A percentile compares a stretch with the other conserved stretches of the same genome.
Conservation (phyloP, 225 moss, liverwort and hornwort genomes). For the Ulota crispa region DNA sequence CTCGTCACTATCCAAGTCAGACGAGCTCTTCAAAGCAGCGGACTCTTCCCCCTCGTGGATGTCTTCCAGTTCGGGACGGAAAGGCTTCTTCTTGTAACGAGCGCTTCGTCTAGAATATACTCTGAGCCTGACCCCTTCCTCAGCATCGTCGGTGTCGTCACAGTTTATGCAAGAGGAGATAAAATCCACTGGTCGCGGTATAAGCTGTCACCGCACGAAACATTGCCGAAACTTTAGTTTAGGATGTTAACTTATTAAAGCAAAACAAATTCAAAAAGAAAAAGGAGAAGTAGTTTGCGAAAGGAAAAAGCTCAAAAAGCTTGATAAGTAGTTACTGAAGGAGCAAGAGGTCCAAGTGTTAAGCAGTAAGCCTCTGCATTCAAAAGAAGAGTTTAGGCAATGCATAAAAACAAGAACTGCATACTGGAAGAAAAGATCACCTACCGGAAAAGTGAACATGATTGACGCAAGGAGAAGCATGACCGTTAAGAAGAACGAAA, state of each 20-base stretch:
- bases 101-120: constrained; percentile 37
- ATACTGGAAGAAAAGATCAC: neutral
- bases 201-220: constrained; percentile 24
- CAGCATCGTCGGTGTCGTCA: constrained; percentile 32
- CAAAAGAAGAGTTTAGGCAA: neutral
- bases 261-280: neutral
- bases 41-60: constrained; percentile 50
- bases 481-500: constrained; percentile 36
- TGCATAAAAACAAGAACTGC: neutral
- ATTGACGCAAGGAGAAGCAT: constrained; percentile 42
- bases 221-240: neutral
- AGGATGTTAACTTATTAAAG: neutral
- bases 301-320: neutral
- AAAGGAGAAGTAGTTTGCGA: neutral
- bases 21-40: constrained; percentile 38
- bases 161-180: constrained; percentile 38
- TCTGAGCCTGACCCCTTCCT: constrained; percentile 37
- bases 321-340: neutral
- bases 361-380: neutral
- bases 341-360: neutral
- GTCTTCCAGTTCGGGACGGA: constrained; percentile 50
- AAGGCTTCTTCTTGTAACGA: constrained; percentile 44
- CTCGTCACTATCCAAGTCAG: constrained; percentile 37
- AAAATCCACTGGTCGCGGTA: constrained; percentile 41
- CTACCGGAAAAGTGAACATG: constrained; percentile 52